phyloP scores from a whole-genome alignment of 257 asterid species.

The Cynanchum wilfordii region DNA sequence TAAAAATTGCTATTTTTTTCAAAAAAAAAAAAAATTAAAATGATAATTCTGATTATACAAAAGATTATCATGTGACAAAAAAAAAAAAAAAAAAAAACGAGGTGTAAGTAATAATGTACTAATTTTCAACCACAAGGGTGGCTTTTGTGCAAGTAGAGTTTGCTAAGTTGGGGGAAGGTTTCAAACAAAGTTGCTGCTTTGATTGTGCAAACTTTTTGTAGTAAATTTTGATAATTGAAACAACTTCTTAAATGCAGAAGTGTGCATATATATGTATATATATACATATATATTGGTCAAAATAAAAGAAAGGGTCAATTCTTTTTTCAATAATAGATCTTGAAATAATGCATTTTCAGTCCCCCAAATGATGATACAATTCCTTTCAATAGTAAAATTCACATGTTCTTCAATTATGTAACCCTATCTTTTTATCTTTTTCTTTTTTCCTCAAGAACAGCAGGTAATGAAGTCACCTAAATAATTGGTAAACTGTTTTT shows the following conservation, averaged over 20 bases:
- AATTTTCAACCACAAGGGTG: not conserved
- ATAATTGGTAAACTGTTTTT: not conserved
- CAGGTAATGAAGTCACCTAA: not conserved
- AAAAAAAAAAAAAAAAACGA: too few relatives aligned
- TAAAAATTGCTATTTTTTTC: too few relatives aligned
- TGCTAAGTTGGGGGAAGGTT: constrained; percentile 4
- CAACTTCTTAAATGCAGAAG: not conserved
- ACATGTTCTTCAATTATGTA: not conserved
- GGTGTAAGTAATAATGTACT: too few relatives aligned
- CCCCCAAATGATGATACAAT: not conserved
- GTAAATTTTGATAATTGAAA: not conserved
- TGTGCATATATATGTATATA: too few relatives aligned
- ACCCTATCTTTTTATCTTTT: not conserved
- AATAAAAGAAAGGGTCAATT: not conserved
- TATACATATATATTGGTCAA: too few relatives aligned
- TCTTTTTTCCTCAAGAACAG: not conserved
- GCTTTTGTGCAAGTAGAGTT: too few relatives aligned
- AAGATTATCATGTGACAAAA: too few relatives aligned
- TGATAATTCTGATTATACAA: too few relatives aligned
- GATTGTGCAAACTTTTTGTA: not conserved
- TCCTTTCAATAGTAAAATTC: not conserved
- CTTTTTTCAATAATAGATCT: not conserved
- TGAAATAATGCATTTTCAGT: not conserved
- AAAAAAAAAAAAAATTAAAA: too few relatives aligned
- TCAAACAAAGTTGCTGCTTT: not conserved